A percentile compares a stretch with the other conserved stretches of the same genome.
Evolutionary conservation across 2,329 filamentous ascomycete species (phyloP).

Genomic region (Tricladium varicosporioides): DNA sequence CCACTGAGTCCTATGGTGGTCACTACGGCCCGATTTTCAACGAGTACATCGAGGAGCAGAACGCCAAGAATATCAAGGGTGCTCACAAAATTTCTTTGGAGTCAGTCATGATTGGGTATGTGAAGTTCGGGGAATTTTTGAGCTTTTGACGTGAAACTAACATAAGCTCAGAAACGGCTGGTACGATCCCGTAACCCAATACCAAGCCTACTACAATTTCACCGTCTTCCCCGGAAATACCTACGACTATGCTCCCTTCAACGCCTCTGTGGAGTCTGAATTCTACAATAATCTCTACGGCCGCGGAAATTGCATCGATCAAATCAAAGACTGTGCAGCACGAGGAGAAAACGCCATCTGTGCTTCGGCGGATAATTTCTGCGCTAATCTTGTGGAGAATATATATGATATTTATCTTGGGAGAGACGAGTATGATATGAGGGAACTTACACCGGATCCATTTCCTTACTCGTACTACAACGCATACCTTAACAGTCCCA

Average conservation of each 20-base stretch:
- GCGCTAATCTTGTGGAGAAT: slow-evolving; percentile 49
- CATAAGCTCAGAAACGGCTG: slow-evolving; percentile 46
- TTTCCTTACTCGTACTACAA: slow-evolving; percentile 56
- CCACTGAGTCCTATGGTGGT: slow-evolving; percentile 56
- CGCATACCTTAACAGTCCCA: slow-evolving; percentile 55
- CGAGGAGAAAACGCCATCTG: slow-evolving; percentile 51
- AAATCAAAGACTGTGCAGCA: slow-evolving; percentile 52
- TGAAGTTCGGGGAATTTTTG: too few relatives aligned
- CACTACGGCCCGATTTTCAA: slow-evolving; percentile 61
- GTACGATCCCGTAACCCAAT: slow-evolving; percentile 55
- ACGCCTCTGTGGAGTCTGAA: slow-evolving; percentile 45
- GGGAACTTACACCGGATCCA: slow-evolving; percentile 52
- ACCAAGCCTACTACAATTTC: slow-evolving; percentile 57
- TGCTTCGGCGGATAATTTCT: slow-evolving; percentile 53
- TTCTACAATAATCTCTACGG: slow-evolving; percentile 62
- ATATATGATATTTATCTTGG: slow-evolving; percentile 50
- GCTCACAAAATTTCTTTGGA: slow-evolving; percentile 47
- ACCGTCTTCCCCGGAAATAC: slow-evolving; percentile 55
- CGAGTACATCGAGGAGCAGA: slow-evolving; percentile 57
- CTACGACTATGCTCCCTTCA: slow-evolving; percentile 53
- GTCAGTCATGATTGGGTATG: slow-evolving; percentile 47
- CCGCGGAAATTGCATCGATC: slow-evolving; percentile 57
- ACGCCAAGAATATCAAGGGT: slow-evolving; percentile 49
- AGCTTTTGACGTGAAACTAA: slow-evolving; percentile 1
- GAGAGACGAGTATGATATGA: slow-evolving; percentile 60